These are phyloP conservation scores for Fusarium cyanostomum DNA, from an alignment of 2,329 filamentous ascomycete species.

Conservation along the genomic window DNA sequence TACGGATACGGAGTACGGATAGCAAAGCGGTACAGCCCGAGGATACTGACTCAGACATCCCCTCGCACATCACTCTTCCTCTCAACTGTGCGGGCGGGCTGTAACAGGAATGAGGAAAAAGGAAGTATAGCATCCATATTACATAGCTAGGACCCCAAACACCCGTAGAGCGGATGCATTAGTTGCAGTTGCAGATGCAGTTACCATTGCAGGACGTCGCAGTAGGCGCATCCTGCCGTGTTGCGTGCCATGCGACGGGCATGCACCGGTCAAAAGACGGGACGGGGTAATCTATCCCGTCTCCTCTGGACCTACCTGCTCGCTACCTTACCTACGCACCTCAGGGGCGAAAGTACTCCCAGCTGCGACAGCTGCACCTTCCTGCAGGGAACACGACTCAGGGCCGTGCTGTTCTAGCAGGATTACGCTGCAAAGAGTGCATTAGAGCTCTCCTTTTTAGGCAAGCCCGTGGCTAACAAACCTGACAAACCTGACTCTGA, in stretches of 20 bases:
- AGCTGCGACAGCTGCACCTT: conserved; percentile 3
- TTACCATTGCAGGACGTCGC: background rate
- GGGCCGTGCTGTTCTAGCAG: conserved; percentile 24
- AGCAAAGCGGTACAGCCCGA: conserved; percentile 3
- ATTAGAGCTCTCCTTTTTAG: conserved; percentile 21
- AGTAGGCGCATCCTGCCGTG: conserved; percentile 9
- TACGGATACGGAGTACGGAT: conserved; percentile 8
- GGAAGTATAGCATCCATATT: background rate
- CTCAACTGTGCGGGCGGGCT: background rate
- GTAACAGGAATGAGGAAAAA: background rate
- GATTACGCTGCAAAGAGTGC: conserved; percentile 24
- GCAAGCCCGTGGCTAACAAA: background rate
- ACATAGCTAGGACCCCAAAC: too few species aligned
- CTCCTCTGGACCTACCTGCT: background rate
- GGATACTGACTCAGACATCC: conserved; percentile 25
- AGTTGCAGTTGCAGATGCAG: too few species aligned
- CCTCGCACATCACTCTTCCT: background rate
- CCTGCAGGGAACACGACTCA: conserved; percentile 40
- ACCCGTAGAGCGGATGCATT: too few species aligned
- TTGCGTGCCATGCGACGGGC: background rate
- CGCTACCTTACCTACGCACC: too few species aligned
- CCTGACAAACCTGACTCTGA: background rate
- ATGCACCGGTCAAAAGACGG: conserved; percentile 1
- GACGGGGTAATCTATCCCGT: background rate
- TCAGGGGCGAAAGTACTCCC: too few species aligned